phyloP scores from a whole-genome alignment of 2,329 filamentous ascomycete species.

The Talaromyces sp. region DNA sequence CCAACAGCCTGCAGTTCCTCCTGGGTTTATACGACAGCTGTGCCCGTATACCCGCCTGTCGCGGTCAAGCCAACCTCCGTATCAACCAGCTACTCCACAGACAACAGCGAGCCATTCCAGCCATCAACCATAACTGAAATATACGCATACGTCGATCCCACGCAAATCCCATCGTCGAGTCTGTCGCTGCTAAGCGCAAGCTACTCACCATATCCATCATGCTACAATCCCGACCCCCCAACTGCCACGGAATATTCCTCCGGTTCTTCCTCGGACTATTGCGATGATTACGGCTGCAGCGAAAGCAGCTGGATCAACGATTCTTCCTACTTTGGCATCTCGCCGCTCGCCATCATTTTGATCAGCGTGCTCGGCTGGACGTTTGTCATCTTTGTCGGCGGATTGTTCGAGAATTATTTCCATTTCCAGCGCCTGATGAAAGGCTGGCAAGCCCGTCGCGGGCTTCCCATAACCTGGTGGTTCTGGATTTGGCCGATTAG shows the following conservation, averaged over 20 bases:
- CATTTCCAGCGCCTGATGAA: slow-evolving; percentile 28
- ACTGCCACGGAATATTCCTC: slow-evolving; percentile 1
- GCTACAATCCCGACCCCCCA: slow-evolving; percentile 3
- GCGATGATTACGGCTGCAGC: slow-evolving; percentile 3
- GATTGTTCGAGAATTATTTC: slow-evolving; percentile 25
- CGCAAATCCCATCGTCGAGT: slow-evolving; percentile 20
- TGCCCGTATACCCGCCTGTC: slow-evolving; percentile 14
- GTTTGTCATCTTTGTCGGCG: slow-evolving; percentile 19
- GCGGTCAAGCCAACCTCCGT: slow-evolving; percentile 15
- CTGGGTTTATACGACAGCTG: slow-evolving; percentile 21
- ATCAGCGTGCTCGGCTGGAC: slow-evolving; percentile 22
- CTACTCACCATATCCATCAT: slow-evolving; percentile 9
- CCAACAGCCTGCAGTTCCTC: slow-evolving; percentile 22
- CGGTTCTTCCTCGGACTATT: slow-evolving; percentile 1
- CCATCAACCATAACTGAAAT: slow-evolving; percentile 21
- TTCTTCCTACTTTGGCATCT: slow-evolving; percentile 16
- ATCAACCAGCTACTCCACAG: slow-evolving; percentile 17
- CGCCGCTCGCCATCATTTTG: slow-evolving; percentile 19
- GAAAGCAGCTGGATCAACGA: slow-evolving; percentile 18
- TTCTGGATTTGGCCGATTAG: slow-evolving; percentile 17
- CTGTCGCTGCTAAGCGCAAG: slow-evolving; percentile 17
- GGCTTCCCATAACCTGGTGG: slow-evolving; percentile 24
- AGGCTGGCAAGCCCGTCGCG: slow-evolving; percentile 28
- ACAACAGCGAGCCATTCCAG: slow-evolving; percentile 18
- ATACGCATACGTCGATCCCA: slow-evolving; percentile 21